These are phyloP conservation scores for Akanthomyces muscarius DNA, from an alignment of 2,329 filamentous ascomycete genomes.

Conservation along the genomic window DNA sequence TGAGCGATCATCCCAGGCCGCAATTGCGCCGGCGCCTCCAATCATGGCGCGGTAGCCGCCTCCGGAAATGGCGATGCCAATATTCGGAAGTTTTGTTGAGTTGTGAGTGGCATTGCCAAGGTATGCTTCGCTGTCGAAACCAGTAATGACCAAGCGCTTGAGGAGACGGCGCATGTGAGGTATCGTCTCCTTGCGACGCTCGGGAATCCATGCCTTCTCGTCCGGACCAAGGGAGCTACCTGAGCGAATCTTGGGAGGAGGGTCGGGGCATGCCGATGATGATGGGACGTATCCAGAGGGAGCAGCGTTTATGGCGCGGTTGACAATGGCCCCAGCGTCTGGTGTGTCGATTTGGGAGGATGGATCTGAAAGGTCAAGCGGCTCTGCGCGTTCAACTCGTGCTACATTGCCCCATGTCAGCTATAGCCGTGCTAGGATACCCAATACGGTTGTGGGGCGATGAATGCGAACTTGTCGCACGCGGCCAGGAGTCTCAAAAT, in stretches of 20 bases:
- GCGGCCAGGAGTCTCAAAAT: not conserved
- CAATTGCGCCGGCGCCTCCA: slow-evolving; percentile 74
- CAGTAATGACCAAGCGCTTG: slow-evolving; percentile 60
- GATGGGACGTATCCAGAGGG: slow-evolving; percentile 14
- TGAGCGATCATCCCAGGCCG: slow-evolving; percentile 75
- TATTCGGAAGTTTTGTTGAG: slow-evolving; percentile 47
- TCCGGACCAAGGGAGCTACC: slow-evolving; percentile 11
- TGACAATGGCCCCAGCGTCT: not conserved
- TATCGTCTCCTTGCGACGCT: slow-evolving; percentile 64
- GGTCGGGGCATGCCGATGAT: slow-evolving; percentile 4
- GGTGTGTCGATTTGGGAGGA: not conserved
- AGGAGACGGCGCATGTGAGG: slow-evolving; percentile 68
- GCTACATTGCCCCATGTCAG: not conserved
- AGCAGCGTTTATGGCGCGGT: slow-evolving; percentile 8
- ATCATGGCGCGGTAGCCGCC: slow-evolving; percentile 82
- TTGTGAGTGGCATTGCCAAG: slow-evolving; percentile 63
- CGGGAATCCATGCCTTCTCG: slow-evolving; percentile 55
- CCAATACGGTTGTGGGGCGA: not conserved
- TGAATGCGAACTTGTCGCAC: not conserved
- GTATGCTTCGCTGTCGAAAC: slow-evolving; percentile 66
- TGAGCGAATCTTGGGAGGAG: slow-evolving; percentile 14
- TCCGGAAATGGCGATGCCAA: slow-evolving; percentile 75
- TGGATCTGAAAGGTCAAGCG: not conserved
- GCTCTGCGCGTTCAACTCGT: not conserved
- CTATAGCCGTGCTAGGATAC: not conserved